Evolutionary conservation across 768 basidiomycete genomes (phyloP).

Genomic region (Exsudoporus frostii): DNA sequence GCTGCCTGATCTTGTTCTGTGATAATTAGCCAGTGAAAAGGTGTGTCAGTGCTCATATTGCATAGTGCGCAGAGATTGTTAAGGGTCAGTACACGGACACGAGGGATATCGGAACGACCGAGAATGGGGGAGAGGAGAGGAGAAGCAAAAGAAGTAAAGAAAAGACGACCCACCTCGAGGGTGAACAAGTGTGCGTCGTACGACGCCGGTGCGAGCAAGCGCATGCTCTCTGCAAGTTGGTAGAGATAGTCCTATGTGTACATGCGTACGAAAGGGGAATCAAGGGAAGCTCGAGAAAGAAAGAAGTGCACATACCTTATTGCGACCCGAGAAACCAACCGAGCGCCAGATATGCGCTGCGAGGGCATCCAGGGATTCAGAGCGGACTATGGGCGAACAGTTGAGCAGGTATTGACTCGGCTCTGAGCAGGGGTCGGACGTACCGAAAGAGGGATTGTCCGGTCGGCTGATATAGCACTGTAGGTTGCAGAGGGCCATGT

Average conservation of each 20-base stretch:
- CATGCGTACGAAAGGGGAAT: neutral
- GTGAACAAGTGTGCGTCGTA: conserved; percentile 72
- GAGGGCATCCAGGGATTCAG: conserved; percentile 68
- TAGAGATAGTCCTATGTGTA: conserved; percentile 77
- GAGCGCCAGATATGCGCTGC: conserved; percentile 68
- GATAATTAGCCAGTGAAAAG: too few species aligned
- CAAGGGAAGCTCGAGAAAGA: neutral
- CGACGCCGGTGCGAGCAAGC: conserved; percentile 66
- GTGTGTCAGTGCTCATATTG: too few species aligned
- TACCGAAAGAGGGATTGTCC: conserved; percentile 89
- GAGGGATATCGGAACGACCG: neutral
- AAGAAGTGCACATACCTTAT: conserved; percentile 55
- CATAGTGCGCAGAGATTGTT: too few species aligned
- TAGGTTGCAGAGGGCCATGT: neutral
- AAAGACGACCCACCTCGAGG: conserved; percentile 54
- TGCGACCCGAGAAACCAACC: conserved; percentile 82
- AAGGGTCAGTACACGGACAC: neutral
- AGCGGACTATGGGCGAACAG: conserved; percentile 54
- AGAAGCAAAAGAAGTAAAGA: neutral
- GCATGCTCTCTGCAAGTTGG: conserved; percentile 66
- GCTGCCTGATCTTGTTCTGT: conserved; percentile 12
- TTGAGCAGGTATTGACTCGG: neutral
- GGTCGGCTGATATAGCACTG: conserved; percentile 84
- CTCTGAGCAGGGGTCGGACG: conserved; percentile 11
- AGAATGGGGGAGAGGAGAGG: too few species aligned